Evolutionary conservation across 2,329 filamentous ascomycete genomes (phyloP), one percentile per base, ranked within the genome.

Genomic region (Diaporthe ilicicola): DNA sequence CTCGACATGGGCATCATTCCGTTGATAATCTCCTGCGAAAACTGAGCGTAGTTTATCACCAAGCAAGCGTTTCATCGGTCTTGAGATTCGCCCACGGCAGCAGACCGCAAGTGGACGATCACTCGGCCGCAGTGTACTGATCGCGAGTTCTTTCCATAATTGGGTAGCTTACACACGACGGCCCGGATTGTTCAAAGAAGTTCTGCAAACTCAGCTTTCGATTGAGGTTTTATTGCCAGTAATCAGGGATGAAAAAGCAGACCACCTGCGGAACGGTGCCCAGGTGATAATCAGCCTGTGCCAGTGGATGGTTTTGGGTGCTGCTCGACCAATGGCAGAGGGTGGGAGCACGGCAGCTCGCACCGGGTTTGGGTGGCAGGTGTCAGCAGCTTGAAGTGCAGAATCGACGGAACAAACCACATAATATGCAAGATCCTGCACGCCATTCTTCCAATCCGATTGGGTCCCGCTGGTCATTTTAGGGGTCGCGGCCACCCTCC

Each of bases 371-470:
- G 1, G 13, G 22, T 56, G 34, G 19, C 12, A 27, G n/a, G n/a
- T 46, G 22, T 48, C 55, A 59, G 17, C 0, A 34, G 15, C 32
- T 5, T 34, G 9, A 27, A 46, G 24, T 34, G 27, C 59, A 62
- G 19, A 48, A 62, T 48, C 42, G 59, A 17, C 44, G 42, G 42
- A 19, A 50, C 59, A 64, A 64, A 64, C 59, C 10, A 50, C 59
- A 64, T 37, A 48, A 51, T 48, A 50, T 64, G 29, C 59, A 50
- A 50, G 59, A 64, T 64, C 44, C 7, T 50, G 59, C 59, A 50
- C 44, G 19, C 17, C 32, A 6, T n/a, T 17, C 8, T 24, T 1
- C 13, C n/a, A 29, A 50, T 50, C 59, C 29, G 42, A 62, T 64
- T 64, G 44, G 59, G 19, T 64, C 1, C 13, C 13, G 37, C 19